Evolutionary conservation across 1,284 basidiomycete species (phyloP).

Genomic region (Ceratobasidium sp.): DNA sequence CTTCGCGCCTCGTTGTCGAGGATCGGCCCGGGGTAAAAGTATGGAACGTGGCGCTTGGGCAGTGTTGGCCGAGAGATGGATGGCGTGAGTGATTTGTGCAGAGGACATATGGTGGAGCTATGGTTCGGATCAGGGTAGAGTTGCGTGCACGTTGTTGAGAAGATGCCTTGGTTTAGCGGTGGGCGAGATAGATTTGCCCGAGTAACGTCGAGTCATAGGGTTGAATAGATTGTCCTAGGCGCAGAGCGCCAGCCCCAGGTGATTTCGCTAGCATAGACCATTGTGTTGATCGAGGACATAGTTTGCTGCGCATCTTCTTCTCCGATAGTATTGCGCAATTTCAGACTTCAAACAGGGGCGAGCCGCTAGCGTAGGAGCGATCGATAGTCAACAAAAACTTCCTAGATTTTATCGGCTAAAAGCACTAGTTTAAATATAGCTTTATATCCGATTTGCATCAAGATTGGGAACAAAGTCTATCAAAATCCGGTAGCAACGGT

Average conservation of each 20-base stretch:
- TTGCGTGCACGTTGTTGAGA: no score
- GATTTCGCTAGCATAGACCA: background rate
- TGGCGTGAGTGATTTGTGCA: background rate
- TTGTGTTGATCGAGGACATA: background rate
- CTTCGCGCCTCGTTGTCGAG: background rate
- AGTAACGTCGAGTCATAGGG: no score
- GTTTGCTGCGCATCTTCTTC: background rate
- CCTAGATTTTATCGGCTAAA: background rate
- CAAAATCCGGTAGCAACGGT: no score
- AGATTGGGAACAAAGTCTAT: slow-evolving; percentile 9
- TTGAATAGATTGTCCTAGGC: no score
- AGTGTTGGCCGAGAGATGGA: background rate
- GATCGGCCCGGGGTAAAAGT: background rate
- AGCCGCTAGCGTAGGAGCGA: background rate
- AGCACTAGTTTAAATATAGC: background rate
- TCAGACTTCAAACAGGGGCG: background rate
- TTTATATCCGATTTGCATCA: background rate
- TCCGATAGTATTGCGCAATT: background rate
- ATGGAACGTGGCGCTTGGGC: background rate
- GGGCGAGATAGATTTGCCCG: no score
- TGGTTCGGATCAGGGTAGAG: no score
- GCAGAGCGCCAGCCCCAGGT: background rate
- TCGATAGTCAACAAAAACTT: background rate
- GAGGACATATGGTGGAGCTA: background rate
- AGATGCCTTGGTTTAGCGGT: no score